These are phyloP conservation scores for Aspergillus avenaceus DNA, from an alignment of 495 filamentous ascomycete genomes.

Conservation along the genomic window DNA sequence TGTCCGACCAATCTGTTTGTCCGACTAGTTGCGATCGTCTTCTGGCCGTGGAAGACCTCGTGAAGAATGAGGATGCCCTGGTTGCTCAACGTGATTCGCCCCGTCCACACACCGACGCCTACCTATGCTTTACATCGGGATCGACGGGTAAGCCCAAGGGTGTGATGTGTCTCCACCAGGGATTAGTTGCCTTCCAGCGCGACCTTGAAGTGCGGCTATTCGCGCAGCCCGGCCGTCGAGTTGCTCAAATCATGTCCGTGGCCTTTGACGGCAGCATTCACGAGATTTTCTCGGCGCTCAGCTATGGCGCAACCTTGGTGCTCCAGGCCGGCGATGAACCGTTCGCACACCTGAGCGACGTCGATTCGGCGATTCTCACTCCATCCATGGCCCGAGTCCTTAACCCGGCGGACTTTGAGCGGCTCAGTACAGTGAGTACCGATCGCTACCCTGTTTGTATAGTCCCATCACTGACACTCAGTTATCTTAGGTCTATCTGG, in stretches of 20 bases:
- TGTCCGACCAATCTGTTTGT: neutral
- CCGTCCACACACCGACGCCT: slow-evolving; percentile 13
- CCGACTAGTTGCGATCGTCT: too few relatives aligned
- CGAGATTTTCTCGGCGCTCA: slow-evolving; percentile 36
- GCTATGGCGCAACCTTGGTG: slow-evolving; percentile 34
- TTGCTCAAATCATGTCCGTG: slow-evolving; percentile 29
- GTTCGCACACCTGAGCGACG: slow-evolving; percentile 17
- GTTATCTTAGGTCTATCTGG: slow-evolving; percentile 16
- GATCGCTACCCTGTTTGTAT: too few relatives aligned
- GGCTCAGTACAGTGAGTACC: slow-evolving; percentile 14
- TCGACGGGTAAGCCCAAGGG: slow-evolving; percentile 33
- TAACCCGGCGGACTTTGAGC: slow-evolving; percentile 16
- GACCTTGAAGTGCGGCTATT: slow-evolving; percentile 18
- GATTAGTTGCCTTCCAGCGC: slow-evolving; percentile 19
- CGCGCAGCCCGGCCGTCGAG: slow-evolving; percentile 19
- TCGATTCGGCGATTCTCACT: slow-evolving; percentile 24
- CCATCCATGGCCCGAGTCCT: slow-evolving; percentile 22
- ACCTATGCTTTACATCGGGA: slow-evolving; percentile 35
- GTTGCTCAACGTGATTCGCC: neutral
- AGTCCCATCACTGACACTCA: too few relatives aligned
- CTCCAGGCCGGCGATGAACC: slow-evolving; percentile 11
- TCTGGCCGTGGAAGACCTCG: too few relatives aligned
- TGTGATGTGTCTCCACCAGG: slow-evolving; percentile 17
- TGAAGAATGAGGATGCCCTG: neutral
- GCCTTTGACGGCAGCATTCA: slow-evolving; percentile 36